Percentiles rank a stretch among this genome's conserved stretches.
Evolutionary conservation across 768 basidiomycete species (phyloP).

Genomic region (Mycena belliarum): DNA sequence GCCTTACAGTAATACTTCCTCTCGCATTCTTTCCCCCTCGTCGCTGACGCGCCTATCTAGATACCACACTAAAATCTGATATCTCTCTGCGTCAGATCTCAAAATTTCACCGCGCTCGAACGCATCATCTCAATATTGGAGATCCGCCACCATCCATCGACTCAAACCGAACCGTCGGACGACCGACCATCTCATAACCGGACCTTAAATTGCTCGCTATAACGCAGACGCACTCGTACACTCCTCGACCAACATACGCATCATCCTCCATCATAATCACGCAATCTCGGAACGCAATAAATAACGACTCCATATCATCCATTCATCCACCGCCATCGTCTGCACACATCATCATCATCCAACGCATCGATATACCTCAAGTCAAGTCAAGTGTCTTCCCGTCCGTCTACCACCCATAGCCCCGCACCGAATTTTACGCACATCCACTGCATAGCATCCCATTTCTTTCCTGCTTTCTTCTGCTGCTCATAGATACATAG

Average conservation of each 20-base stretch:
- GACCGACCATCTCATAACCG: constrained; percentile 1
- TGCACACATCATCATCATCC: neutral
- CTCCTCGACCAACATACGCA: neutral
- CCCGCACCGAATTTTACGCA: neutral
- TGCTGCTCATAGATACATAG: neutral
- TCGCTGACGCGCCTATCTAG: neutral
- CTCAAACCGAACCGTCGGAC: neutral
- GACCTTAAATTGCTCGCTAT: constrained; percentile 10
- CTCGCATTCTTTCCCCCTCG: neutral
- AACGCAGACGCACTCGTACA: neutral
- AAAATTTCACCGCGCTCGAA: constrained; percentile 6
- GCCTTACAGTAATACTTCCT: neutral
- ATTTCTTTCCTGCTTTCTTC: constrained; percentile 4
- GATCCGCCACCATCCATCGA: neutral
- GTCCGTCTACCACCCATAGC: neutral
- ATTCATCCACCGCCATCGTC: constrained; percentile 5
- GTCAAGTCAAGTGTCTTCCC: too few relatives aligned
- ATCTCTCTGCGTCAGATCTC: constrained; percentile 11
- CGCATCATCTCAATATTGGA: constrained; percentile 5
- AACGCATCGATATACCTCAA: too few relatives aligned
- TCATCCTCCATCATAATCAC: neutral
- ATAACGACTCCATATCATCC: constrained; percentile 6
- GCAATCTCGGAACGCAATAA: constrained; percentile 15
- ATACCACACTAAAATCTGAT: constrained; percentile 10
- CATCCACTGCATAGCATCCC: neutral